Evolutionary conservation across 2,329 filamentous ascomycete species (phyloP), one percentile per base, ranked within the genome.

Genomic region (Elsinoe australis): DNA sequence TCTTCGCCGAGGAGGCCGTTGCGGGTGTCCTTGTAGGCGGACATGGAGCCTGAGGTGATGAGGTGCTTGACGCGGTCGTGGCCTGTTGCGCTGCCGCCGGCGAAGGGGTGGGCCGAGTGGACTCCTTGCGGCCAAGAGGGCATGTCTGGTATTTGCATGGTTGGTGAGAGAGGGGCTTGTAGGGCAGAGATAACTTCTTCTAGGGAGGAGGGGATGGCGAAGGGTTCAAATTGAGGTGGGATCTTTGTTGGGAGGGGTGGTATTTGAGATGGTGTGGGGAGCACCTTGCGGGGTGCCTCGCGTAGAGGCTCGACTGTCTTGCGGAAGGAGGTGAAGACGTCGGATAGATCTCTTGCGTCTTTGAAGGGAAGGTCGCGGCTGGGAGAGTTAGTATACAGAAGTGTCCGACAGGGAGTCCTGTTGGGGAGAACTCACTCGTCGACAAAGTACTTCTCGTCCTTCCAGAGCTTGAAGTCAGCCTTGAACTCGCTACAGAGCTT

Each of bases 381-480:
- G 47, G 3, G 18, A 6, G 8, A 6, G 28, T 47, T n/a, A n/a
- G n/a, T n/a, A n/a, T n/a, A n/a, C n/a, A n/a, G n/a, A n/a, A n/a
- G n/a, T n/a, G n/a, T n/a, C n/a, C n/a, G n/a, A n/a, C n/a, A n/a
- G n/a, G n/a, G n/a, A n/a, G n/a, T n/a, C n/a, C n/a, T 19, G 7
- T n/a, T 17, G n/a, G 4, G 12, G 5, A 35, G n/a, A 18, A 75
- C 83, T 65, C 68, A 89, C 85, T 89, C 83, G 57, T 89, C 82
- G 44, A 89, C 72, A 51, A 81, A 81, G 56, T 85, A 89, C 61
- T 89, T 90, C 63, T 88, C 85, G 56, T 90, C 85, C 0, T 65
- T 63, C 78, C 80, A 88, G 1, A 80, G 51, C 59, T 76, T 76
- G 61, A 87, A 85, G 1, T 78, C 71, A 3, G 80, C 68, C 0